These are phyloP conservation scores for Didymosphaeria variabile DNA, from an alignment of 2,329 filamentous ascomycete species.

Conservation along the genomic window DNA sequence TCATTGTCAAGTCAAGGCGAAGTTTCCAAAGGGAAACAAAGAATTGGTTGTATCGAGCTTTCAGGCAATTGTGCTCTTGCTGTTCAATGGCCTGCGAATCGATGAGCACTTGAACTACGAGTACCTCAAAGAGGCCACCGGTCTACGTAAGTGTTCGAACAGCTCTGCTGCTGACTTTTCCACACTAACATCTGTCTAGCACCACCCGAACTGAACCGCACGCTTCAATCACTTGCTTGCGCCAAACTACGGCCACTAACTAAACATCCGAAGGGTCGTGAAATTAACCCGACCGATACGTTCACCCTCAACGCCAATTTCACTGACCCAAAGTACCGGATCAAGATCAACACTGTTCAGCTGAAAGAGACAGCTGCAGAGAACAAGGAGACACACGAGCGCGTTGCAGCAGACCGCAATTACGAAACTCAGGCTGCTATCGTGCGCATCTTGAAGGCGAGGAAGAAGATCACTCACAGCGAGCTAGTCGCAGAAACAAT, in stretches of 20 bases:
- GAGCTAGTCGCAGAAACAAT: constrained; percentile 93
- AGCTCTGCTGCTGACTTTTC: background rate
- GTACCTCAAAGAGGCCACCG: constrained; percentile 78
- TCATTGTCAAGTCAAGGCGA: constrained; percentile 84
- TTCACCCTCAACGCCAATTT: constrained; percentile 86
- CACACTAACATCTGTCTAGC: constrained; percentile 52
- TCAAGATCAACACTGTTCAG: constrained; percentile 99
- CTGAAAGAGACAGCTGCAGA: constrained; percentile 95
- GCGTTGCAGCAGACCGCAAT: constrained; percentile 86
- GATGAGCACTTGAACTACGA: constrained; percentile 75
- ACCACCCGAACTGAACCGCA: constrained; percentile 83
- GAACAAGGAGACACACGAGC: constrained; percentile 91
- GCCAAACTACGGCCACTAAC: constrained; percentile 83
- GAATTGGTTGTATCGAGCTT: constrained; percentile 91
- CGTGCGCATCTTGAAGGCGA: constrained; percentile 94
- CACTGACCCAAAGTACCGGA: constrained; percentile 80
- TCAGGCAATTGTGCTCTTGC: constrained; percentile 87
- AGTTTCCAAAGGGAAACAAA: constrained; percentile 81
- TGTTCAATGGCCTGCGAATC: constrained; percentile 79
- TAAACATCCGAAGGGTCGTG: constrained; percentile 85
- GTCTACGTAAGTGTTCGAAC: constrained; percentile 65
- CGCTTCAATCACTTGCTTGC: constrained; percentile 93
- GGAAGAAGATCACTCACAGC: constrained; percentile 86
- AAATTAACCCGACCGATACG: constrained; percentile 79
- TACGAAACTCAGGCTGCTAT: constrained; percentile 98